These are phyloP conservation scores for Rhodocollybia butyracea DNA, from an alignment of 768 basidiomycete genomes.

Conservation along the genomic window DNA sequence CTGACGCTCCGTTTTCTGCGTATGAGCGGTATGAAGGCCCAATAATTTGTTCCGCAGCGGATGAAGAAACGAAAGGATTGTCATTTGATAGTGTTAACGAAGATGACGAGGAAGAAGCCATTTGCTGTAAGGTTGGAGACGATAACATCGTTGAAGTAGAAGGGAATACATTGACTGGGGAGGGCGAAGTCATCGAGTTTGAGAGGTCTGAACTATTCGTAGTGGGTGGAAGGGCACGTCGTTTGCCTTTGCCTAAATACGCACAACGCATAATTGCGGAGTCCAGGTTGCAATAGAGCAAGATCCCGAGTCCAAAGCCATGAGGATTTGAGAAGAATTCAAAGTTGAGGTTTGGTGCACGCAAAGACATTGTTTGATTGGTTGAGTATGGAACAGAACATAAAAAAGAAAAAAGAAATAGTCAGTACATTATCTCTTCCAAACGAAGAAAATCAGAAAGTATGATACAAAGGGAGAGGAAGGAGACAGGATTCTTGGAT, in stretches of 20 bases:
- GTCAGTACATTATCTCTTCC: conserved; percentile 6
- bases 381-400: background rate
- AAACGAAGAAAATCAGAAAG: background rate
- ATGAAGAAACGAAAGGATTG: conserved; percentile 3
- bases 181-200: background rate
- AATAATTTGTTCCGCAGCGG: conserved; percentile 1
- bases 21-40: background rate
- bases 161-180: background rate
- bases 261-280: background rate
- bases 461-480: background rate
- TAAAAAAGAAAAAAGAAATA: background rate
- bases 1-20: background rate
- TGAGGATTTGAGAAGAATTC: background rate
- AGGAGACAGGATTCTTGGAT: background rate
- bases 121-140: background rate
- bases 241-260: conserved; percentile 8
- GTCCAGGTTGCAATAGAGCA: conserved; percentile 5
- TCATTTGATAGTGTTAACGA: conserved; percentile 1
- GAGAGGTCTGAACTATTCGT: background rate
- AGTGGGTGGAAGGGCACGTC: background rate
- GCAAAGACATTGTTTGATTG: background rate
- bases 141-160: background rate
- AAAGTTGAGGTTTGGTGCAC: background rate
- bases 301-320: background rate
- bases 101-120: background rate